Evolutionary conservation across 73 alveolate species (phyloP).

Genomic region (Paramecium sonneborni): DNA sequence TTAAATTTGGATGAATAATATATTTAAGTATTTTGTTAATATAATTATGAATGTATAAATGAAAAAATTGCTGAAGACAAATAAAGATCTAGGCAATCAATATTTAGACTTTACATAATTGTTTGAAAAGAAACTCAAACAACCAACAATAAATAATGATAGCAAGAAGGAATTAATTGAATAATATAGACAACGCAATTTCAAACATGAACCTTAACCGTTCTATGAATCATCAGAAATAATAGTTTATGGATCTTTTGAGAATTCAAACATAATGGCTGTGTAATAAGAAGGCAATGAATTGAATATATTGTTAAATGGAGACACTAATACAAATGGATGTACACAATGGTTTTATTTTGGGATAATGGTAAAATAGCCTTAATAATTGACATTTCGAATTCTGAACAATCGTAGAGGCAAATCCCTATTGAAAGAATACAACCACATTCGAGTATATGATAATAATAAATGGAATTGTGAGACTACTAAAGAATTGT

Average conservation of each 20-base stretch:
- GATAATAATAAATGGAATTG: constrained; percentile 28
- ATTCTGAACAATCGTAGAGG: constrained; percentile 55
- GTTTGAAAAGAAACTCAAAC: constrained; percentile 46
- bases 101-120: constrained; percentile 28
- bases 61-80: constrained; percentile 23
- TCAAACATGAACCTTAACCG: constrained; percentile 23
- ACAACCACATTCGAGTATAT: constrained; percentile 33
- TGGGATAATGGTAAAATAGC: constrained; percentile 49
- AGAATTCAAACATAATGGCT: constrained; percentile 40
- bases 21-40: background rate
- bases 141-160: background rate
- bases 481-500: constrained; percentile 12
- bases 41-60: background rate
- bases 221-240: background rate
- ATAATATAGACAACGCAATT: background rate
- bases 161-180: background rate
- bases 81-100: constrained; percentile 23
- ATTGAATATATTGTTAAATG: background rate
- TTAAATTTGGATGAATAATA: constrained; percentile 6
- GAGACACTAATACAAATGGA: constrained; percentile 64
- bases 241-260: constrained; percentile 18
- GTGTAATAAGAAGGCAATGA: constrained; percentile 16
- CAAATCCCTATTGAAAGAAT: constrained; percentile 47
- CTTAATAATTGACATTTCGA: background rate
- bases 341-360: constrained; percentile 67